Evolutionary conservation across 2,329 filamentous ascomycete genomes (phyloP), one percentile per base, ranked within the genome.

Genomic region (Fusarium zealandicum): DNA sequence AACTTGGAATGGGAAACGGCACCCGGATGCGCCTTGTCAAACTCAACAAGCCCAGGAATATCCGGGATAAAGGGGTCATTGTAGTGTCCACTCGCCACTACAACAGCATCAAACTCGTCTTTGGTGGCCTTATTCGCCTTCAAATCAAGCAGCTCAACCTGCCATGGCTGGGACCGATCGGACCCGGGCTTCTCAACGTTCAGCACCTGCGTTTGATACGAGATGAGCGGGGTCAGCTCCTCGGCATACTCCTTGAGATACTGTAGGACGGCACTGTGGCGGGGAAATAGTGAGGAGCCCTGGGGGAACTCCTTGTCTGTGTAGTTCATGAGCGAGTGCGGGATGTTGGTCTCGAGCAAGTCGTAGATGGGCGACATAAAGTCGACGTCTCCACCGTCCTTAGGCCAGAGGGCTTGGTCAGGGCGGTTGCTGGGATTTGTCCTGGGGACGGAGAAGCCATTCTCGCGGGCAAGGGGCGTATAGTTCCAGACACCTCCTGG

Each of bases 401-500:
- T 65, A n/a, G 69, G 54, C 49, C 57, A 57, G 4, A 73, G 66
- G 13, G 70, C 68, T 80, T 83, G 85, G 75, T 80, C 74, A 4
- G 70, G 68, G 4, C 59, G 43, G 13, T 41, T 57, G 16, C 64
- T 71, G 0, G 74, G 74, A 36, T 53, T 46, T 2, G 71, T 72
- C 32, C 73, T 60, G 3, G 70, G 70, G 6, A 72, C 53, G 5
- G 66, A 52, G 40, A 72, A 71, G 38, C 59, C 63, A 7, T 67
- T 43, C 40, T 71, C 69, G 4, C 54, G 54, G 25, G 51, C 61
- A 4, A 61, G 31, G 1, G 67, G 48, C 28, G 80, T 83, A 64
- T 90, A 87, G 58, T 89, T 89, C 90, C 90, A 93, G 5, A 90
- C 80, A 1, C 90, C 90, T 13, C 89, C 90, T 2, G 83, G 77